A percentile compares a stretch with the other conserved stretches of the same genome.
These are phyloP conservation scores for Suillus plorans DNA, from an alignment of 768 basidiomycete genomes.

Conservation along the genomic window DNA sequence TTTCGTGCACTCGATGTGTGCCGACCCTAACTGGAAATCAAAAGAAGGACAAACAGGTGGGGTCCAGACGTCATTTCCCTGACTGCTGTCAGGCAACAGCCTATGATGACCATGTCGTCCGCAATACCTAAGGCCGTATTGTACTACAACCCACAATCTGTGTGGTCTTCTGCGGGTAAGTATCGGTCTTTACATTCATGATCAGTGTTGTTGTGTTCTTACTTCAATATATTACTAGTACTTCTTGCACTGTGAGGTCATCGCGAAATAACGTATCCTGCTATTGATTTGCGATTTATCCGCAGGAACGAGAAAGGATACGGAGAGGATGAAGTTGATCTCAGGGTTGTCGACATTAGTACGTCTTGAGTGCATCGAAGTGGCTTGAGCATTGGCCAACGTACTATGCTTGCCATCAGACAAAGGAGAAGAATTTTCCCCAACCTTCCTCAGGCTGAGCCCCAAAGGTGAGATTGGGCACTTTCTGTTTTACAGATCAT, in stretches of 20 bases:
- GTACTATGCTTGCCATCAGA: slow-evolving; percentile 36
- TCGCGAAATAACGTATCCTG: neutral
- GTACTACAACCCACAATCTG: slow-evolving; percentile 60
- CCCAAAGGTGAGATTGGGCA: slow-evolving; percentile 51
- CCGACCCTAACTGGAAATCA: slow-evolving; percentile 6
- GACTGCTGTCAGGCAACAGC: neutral
- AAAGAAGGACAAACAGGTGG: slow-evolving; percentile 8
- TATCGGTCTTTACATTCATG: slow-evolving; percentile 4
- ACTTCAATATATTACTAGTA: slow-evolving; percentile 32
- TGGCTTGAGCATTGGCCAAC: neutral
- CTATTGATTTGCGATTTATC: slow-evolving; percentile 7
- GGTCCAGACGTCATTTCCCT: slow-evolving; percentile 2
- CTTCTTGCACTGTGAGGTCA: slow-evolving; percentile 55
- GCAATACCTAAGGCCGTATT: slow-evolving; percentile 74
- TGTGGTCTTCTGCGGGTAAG: slow-evolving; percentile 68
- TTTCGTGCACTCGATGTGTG: neutral
- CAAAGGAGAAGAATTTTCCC: slow-evolving; percentile 78
- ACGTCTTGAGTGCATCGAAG: slow-evolving; percentile 12
- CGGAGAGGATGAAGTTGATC: slow-evolving; percentile 69
- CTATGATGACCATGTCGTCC: slow-evolving; percentile 16
- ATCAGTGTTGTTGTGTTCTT: neutral
- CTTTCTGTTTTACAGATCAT: slow-evolving; percentile 10
- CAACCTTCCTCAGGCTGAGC: slow-evolving; percentile 76
- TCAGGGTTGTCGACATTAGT: slow-evolving; percentile 69
- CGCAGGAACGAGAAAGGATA: slow-evolving; percentile 81